Conservation (phyloP, 176 grass and related monocot genomes). For the Carex kokanica region DNA sequence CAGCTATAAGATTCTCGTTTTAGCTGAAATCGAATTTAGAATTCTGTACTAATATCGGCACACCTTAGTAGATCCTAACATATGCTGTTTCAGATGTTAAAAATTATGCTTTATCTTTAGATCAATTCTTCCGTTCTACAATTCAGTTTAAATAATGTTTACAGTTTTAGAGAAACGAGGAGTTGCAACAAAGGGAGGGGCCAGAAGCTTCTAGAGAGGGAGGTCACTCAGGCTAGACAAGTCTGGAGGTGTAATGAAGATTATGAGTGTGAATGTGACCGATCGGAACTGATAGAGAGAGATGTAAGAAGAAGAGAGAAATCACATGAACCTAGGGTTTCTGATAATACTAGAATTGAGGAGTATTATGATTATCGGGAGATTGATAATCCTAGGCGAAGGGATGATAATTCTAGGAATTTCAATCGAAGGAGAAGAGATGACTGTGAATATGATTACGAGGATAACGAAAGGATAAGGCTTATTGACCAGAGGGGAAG, state of each 20-base stretch:
- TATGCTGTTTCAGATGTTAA: slow-evolving; percentile 11
- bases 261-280: slow-evolving; percentile 14
- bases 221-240: slow-evolving; percentile 12
- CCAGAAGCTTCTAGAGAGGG: slow-evolving; percentile 19
- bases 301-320: slow-evolving; percentile 23
- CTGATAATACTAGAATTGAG: slow-evolving; percentile 29
- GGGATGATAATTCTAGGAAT: slow-evolving; percentile 29
- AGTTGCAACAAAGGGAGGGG: slow-evolving; percentile 6
- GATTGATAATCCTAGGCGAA: slow-evolving; percentile 8
- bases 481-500: slow-evolving; percentile 27
- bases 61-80: not conserved
- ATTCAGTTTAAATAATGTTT: not conserved
- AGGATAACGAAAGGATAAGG: not conserved
- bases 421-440: slow-evolving; percentile 28
- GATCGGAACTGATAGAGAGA: slow-evolving; percentile 4
- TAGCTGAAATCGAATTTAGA: slow-evolving; percentile 9
- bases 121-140: not conserved
- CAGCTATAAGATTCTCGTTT: not conserved
- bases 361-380: slow-evolving; percentile 20
- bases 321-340: not conserved
- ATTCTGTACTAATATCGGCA: not conserved
- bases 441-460: slow-evolving; percentile 14
- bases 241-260: slow-evolving; percentile 24
- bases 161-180: slow-evolving; percentile 11
- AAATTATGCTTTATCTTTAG: not conserved